Base-by-base conservation (phyloP, 2,329 filamentous ascomycete species). In the Pseudogymnoascus sp. region DNA sequence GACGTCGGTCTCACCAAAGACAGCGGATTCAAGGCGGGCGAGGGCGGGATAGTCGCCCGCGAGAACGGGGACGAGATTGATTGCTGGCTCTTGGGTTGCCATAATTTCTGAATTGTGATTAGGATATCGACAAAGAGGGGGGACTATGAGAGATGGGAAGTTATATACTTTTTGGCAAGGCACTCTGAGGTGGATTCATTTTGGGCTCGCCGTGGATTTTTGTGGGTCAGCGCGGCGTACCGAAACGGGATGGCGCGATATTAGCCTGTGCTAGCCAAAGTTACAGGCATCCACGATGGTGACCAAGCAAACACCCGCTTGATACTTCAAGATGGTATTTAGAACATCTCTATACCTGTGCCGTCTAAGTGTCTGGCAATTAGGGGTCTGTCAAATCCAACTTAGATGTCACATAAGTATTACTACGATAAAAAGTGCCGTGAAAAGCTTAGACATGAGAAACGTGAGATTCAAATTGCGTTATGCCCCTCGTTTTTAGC, bases 1-100 rank as follows among this genome's bases (percentile, higher is more conserved):
- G 60, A 68, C 65, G 14, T 63, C 60, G 2, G 65, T 64, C 12
- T 64, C 19, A 6, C 61, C 62, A 61, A 68, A 67, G 49, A 55
- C 59, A 2, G 3, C 35, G 21, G 29, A 59, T 63, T 67, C 65
- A 6, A 68, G 59, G 14, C 33, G 14, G n/a, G 66, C 61, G 16
- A 67, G 33, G 10, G 61, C 16, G 35, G 39, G 37, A 45, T 55
- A 63, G 58, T 68, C 65, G n/a, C 19, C 6, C 31, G 62, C 43
- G 37, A 63, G 49, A 16, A 45, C 64, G 1, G 63, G 61, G 23
- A 41, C 31, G 8, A 63, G 16, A 4, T 59, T 62, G 4, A 66
- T 62, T 60, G 43, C 19, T 55, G 45, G 29, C 26, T 33, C 29
- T 6, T 31, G 29, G 16, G n/a, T 33, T 19, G 45, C 8, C 45